Evolutionary conservation across 164 flowering plant species (phyloP).

Genomic region (Sextonia rubra): DNA sequence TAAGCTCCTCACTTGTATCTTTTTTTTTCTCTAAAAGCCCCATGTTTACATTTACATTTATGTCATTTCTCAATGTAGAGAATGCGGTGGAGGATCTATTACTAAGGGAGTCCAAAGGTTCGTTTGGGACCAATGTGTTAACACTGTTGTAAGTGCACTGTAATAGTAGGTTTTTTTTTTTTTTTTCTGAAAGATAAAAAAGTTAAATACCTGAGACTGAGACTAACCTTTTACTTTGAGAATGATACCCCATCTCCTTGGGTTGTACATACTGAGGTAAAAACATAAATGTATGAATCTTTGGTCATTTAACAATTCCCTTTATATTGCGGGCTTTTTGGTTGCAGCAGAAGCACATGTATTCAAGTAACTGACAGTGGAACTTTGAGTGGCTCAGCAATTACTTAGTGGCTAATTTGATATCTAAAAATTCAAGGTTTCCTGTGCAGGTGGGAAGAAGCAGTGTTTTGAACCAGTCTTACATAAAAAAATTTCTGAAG

Average conservation of each 20-base stretch:
- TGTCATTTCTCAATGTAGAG: slow-evolving; percentile 24
- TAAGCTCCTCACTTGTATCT: background rate
- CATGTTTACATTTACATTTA: background rate
- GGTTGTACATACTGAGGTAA: background rate
- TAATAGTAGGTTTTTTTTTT: background rate
- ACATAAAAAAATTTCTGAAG: slow-evolving; percentile 66
- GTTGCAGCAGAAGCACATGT: background rate
- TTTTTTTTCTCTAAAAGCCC: background rate
- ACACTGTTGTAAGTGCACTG: slow-evolving; percentile 34
- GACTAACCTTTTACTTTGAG: background rate
- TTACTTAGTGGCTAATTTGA: background rate
- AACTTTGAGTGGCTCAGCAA: background rate
- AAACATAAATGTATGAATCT: too few relatives aligned
- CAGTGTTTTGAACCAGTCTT: slow-evolving; percentile 19
- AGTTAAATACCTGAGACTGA: too few relatives aligned
- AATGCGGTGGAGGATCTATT: slow-evolving; percentile 61
- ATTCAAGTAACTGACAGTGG: background rate
- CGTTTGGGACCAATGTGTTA: slow-evolving; percentile 58
- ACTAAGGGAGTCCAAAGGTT: slow-evolving; percentile 61
- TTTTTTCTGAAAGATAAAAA: background rate
- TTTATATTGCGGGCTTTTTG: background rate
- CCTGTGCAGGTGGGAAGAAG: slow-evolving; percentile 13
- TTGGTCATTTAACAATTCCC: too few relatives aligned
- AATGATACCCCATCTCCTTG: background rate
- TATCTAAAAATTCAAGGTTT: background rate